Evolutionary conservation across 768 basidiomycete genomes (phyloP), one percentile per base, ranked within the genome.

Genomic region (Collybia nuda): DNA sequence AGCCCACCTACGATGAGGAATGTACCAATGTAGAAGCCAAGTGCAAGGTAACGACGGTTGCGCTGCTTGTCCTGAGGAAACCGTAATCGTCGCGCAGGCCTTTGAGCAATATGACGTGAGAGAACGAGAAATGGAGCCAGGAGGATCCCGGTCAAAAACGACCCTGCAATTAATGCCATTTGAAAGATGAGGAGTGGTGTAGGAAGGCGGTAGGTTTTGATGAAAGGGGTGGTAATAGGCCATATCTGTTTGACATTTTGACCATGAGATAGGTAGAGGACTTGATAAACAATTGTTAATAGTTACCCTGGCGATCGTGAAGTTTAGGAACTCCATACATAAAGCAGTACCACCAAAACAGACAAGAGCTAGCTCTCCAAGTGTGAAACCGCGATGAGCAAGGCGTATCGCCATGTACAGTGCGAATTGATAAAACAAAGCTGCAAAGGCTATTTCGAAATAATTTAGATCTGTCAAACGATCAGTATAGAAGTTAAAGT

Each of bases 121-220:
- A 98, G 78, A 40, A 92, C 86, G 15, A 99, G 86, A 37, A 98
- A 75, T 0, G 97, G 97, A 0, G 93, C 93, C n/a, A 99, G 80
- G 6, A 98, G 72, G 68, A 98, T 93, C 12, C 97, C 97, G n/a
- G 86, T 86, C 26, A 98, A 72, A 50, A 98, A 81, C 0, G 93
- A 88, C 19, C 97, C 97, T 3, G 89, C 90, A 41, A 99, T 88
- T 40, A 98, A 78, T 1, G 97, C 92, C 37, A 95, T 77, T 62
- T 98, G 97, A 68, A 93, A 95, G 36, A 88, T 81, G 44, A 98
- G 79, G 15, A 98, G 77, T 9, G 97, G 96, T 2, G 91, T 96
- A 8, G 97, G 94, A 5, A 94, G 75, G 36, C 96, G 88, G 62
- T 90, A 97, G 0, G 96, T 96, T 64, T 90, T 88, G 71, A 96